Conservation (phyloP, 2,329 filamentous ascomycete genomes). For the Colletotrichum theobromicola region DNA sequence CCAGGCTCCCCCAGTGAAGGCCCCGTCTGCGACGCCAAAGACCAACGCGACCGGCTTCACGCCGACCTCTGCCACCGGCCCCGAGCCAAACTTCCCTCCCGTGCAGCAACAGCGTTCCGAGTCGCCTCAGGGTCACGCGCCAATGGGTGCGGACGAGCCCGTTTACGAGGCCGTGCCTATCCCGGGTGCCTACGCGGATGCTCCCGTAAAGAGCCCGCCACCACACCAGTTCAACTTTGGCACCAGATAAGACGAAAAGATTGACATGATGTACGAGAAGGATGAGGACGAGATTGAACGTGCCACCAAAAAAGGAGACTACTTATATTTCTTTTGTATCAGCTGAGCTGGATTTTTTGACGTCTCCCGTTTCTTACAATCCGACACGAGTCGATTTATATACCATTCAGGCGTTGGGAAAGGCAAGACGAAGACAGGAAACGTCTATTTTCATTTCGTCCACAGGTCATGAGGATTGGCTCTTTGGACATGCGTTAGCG, state of each 20-base stretch:
- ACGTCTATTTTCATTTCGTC: neutral
- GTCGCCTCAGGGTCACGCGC: conserved; percentile 65
- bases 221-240: conserved; percentile 50
- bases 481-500: neutral
- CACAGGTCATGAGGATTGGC: neutral
- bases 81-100: conserved; percentile 36
- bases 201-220: conserved; percentile 57
- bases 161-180: conserved; percentile 88
- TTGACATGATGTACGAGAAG: conserved; percentile 1
- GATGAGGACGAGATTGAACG: neutral
- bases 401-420: conserved; percentile 25
- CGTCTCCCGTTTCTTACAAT: neutral
- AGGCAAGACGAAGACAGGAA: conserved; percentile 12
- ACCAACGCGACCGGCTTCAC: conserved; percentile 68
- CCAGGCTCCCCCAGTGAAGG: conserved; percentile 81
- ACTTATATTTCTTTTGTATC: conserved; percentile 11
- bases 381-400: conserved; percentile 7
- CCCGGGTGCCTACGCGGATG: conserved; percentile 77
- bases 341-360: conserved; percentile 14
- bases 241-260: conserved; percentile 28
- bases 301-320: neutral
- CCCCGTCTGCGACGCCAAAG: conserved; percentile 79
- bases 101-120: conserved; percentile 44
- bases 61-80: conserved; percentile 45
- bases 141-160: conserved; percentile 78